These are phyloP conservation scores for Plasmodium ovale DNA, from an alignment of 169 alveolate genomes.

Conservation along the genomic window DNA sequence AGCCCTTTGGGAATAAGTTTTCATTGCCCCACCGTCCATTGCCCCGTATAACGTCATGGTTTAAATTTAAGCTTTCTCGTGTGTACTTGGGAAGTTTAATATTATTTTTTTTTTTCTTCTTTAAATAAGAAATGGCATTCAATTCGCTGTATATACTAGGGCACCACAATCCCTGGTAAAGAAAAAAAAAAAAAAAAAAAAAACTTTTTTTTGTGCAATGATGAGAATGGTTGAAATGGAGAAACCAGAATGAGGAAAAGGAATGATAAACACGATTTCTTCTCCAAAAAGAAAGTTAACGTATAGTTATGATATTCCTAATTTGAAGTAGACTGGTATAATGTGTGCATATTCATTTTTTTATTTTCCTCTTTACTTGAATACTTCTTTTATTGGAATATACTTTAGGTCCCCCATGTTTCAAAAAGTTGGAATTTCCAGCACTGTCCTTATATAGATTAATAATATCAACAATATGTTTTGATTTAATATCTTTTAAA, in stretches of 20 bases:
- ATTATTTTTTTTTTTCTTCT: conserved; percentile 79
- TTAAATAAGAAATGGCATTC: conserved; percentile 88
- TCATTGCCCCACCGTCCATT: conserved; percentile 93
- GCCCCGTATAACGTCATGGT: conserved; percentile 89
- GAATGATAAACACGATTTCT: too few relatives aligned
- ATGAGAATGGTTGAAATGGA: too few relatives aligned
- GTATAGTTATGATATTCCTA: background rate
- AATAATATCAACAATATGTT: conserved; percentile 84
- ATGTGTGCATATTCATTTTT: background rate
- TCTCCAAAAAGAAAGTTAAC: background rate
- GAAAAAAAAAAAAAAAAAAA: too few relatives aligned
- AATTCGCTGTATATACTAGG: conserved; percentile 87
- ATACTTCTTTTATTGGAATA: conserved; percentile 85
- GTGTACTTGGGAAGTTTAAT: conserved; percentile 90
- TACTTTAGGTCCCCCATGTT: conserved; percentile 85
- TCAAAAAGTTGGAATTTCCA: conserved; percentile 83
- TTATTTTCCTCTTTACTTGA: conserved; percentile 76
- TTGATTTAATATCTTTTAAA: conserved; percentile 87
- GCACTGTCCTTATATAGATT: conserved; percentile 84
- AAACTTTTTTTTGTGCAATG: too few relatives aligned
- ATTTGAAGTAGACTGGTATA: too few relatives aligned
- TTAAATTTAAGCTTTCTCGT: conserved; percentile 85
- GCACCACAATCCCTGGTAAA: conserved; percentile 88
- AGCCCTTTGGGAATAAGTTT: conserved; percentile 89
- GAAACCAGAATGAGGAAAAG: too few relatives aligned